A percentile compares a stretch with the other conserved stretches of the same genome.
Conservation (phyloP, 2,329 filamentous ascomycete genomes). For the Aureobasidium melanogenum region DNA sequence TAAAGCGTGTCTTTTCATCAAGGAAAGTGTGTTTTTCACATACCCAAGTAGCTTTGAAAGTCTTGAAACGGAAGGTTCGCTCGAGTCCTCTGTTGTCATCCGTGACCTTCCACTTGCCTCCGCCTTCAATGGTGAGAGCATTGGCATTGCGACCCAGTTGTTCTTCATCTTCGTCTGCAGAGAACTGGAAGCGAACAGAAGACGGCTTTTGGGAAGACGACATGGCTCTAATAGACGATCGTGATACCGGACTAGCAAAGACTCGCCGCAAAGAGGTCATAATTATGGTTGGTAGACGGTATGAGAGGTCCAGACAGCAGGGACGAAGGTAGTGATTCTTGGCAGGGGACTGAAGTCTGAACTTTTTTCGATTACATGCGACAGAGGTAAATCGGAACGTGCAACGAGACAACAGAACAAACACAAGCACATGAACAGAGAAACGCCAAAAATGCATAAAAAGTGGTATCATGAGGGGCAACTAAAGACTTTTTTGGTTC, state of each 20-base stretch:
- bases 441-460: constrained; percentile 2
- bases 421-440: background rate
- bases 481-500: constrained; percentile 13
- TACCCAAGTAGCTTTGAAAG: constrained; percentile 32
- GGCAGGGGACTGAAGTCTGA: background rate
- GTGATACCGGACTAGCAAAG: background rate
- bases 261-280: background rate
- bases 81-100: constrained; percentile 26
- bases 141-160: constrained; percentile 19
- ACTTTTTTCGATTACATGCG: background rate
- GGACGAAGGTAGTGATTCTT: background rate
- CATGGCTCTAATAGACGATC: background rate
- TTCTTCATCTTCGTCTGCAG: constrained; percentile 16
- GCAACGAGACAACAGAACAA: background rate
- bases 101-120: constrained; percentile 25
- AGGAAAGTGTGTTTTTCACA: constrained; percentile 1
- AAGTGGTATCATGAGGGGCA: constrained; percentile 13
- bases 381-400: too few species aligned
- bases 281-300: background rate
- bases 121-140: background rate
- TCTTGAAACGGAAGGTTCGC: constrained; percentile 29
- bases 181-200: background rate
- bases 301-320: background rate
- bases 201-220: background rate
- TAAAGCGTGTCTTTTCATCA: too few species aligned